Base-by-base conservation (phyloP, 164 flowering plant species). In the Magnolia sinica region DNA sequence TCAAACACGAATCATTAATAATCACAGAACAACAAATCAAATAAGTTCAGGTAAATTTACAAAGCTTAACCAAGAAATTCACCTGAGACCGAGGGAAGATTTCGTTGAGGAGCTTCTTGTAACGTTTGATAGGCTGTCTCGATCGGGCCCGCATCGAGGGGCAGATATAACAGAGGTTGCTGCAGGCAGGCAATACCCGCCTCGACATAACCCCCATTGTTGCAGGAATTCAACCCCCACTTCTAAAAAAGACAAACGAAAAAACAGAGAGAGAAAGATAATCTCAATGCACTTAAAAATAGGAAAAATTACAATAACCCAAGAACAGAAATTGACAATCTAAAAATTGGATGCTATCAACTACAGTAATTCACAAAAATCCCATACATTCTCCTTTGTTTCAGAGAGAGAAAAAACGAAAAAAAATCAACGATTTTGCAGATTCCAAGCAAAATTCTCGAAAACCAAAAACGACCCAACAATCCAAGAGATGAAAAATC, bases 201-300 rank as follows among this genome's bases (percentile, higher is more conserved):
- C 98, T 87, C 11, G 98, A 93, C 86, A 93, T 84, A 73, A 91
- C 91, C 85, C 98, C 98, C 98, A 93, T 93, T 81, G 70, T 78
- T 45, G 31, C 37, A 70, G 59, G 71, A 61, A 61, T 51, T 75
- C 79, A 78, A 55, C 72, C 75, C 81, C 70, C 79, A 23, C 69
- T 64, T 59, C 71, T 50, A 23, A 18, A 16, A 55, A 55, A 16
- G 18, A 55, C 13, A 3, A 16, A 16, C 61, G 16, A 55, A 55
- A 55, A 55, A 7, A 76, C 58, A 29, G 7, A 20, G 76, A 27
- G n/a, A 51, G 69, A 24, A 64, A 64, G 18, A 31, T 23, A 50
- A 31, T 24, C 61, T 7, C 50, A 63, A 13, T 55, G 59, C n/a
- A 49, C 13, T 66, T 13, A 29, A 31, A 67, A n/a, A 67, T 11